Base-by-base conservation (phyloP, 768 basidiomycete species). In the Porphyrellus cyaneotinctus region DNA sequence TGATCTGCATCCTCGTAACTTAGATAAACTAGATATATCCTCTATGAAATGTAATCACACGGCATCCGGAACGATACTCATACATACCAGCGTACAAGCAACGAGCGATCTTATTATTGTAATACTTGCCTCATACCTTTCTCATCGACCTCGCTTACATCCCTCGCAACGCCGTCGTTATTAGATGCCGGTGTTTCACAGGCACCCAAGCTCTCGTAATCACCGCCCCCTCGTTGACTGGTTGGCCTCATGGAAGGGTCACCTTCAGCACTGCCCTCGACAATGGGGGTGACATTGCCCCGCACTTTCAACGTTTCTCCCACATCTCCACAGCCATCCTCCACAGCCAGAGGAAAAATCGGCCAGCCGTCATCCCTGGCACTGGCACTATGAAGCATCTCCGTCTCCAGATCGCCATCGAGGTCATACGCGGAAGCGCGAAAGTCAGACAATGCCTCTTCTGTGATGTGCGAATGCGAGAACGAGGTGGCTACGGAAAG, bases 341-440 rank as follows among this genome's bases (percentile, higher is more conserved):
- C 64, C n/a, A 66, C 10, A 37, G 45, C 59, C 4, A 61, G 20
- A 9, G 36, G 22, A 35, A 33, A 64, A 1, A 51, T 44, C 10
- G 41, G 7, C 56, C 59, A 62, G 11, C 53, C 18, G 42, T 66
- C 65, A 23, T 66, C 59, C 42, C 39, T 48, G 11, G 57, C 62
- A 6, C 39, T 48, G 11, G 59, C 62, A 6, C 57, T 59, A 23
- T 64, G 57, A 22, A 67, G 22, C 64, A 65, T 65, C 57, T 61
- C 64, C 15, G 42, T 31, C 53, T 62, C 60, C 47, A 65, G 23
- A 22, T 65, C 64, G n/a, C 51, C 51, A 38, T 67, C 65, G 6
- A 67, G 59, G 38, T 67, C 65, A 4, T 68, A 67, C 17, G 63
- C 59, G 1, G 61, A 60, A 5, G 49, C 53, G 17, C 56, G 56